phyloP scores from a whole-genome alignment of 495 filamentous ascomycete species.

The Wilcoxina mikolae region DNA sequence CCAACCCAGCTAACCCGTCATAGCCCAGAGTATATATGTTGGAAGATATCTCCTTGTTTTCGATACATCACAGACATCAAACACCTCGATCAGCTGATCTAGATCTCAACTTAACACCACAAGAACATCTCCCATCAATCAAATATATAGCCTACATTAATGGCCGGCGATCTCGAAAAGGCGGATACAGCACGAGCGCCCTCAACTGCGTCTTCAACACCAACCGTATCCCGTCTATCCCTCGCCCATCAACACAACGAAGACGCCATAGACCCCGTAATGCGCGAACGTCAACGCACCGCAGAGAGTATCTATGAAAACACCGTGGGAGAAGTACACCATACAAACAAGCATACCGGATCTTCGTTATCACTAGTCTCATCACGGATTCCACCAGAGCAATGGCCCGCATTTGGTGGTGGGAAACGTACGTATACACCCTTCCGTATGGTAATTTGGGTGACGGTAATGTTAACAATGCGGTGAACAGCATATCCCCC shows the following conservation, averaged over 20 bases:
- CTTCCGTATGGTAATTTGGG: not conserved
- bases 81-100: too few relatives aligned
- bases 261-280: not conserved
- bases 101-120: too few relatives aligned
- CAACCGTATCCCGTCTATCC: not conserved
- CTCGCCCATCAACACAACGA: not conserved
- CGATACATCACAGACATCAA: too few relatives aligned
- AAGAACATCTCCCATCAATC: too few relatives aligned
- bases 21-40: too few relatives aligned
- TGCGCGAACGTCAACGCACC: slow-evolving; percentile 13
- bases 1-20: too few relatives aligned
- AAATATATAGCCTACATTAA: too few relatives aligned
- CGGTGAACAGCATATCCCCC: slow-evolving; percentile 56
- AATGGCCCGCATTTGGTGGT: slow-evolving; percentile 35
- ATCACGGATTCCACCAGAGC: not conserved
- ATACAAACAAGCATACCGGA: not conserved
- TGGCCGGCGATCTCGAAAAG: too few relatives aligned
- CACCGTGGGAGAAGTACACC: slow-evolving; percentile 3
- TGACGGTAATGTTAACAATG: not conserved
- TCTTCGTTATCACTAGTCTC: not conserved
- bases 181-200: too few relatives aligned
- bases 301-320: slow-evolving; percentile 11
- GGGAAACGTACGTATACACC: not conserved
- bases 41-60: too few relatives aligned
- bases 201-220: not conserved